These are phyloP conservation scores for Westerdykella ornata DNA, from an alignment of 2,329 filamentous ascomycete species.

Conservation along the genomic window DNA sequence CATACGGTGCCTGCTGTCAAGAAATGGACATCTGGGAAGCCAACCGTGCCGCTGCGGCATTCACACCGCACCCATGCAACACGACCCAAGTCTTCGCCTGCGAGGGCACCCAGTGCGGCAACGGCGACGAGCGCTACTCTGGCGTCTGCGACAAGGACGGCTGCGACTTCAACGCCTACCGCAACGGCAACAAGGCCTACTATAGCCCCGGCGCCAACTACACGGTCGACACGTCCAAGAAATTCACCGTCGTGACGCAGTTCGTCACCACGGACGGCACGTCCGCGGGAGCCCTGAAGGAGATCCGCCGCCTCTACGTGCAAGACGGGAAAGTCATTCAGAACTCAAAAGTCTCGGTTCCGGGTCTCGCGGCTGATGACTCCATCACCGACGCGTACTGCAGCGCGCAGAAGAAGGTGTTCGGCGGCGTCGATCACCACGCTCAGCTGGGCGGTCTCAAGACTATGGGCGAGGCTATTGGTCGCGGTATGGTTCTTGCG, in stretches of 20 bases:
- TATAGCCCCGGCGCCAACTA: conserved; percentile 49
- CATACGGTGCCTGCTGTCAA: conserved; percentile 54
- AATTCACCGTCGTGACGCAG: conserved; percentile 43
- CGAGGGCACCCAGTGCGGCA: conserved; percentile 44
- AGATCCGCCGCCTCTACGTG: conserved; percentile 41
- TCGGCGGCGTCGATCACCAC: conserved; percentile 49
- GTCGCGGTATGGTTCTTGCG: conserved; percentile 55
- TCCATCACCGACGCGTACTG: conserved; percentile 54
- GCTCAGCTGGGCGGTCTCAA: conserved; percentile 47
- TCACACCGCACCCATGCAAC: conserved; percentile 57
- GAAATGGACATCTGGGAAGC: conserved; percentile 64
- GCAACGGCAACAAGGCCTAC: conserved; percentile 54
- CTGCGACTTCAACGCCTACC: conserved; percentile 53
- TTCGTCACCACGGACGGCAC: conserved; percentile 38
- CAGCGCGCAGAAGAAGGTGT: conserved; percentile 46
- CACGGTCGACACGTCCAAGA: conserved; percentile 30
- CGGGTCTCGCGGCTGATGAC: conserved; percentile 39
- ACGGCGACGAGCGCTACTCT: conserved; percentile 54
- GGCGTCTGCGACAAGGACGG: conserved; percentile 59
- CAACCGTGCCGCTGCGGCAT: conserved; percentile 54
- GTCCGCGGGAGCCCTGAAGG: conserved; percentile 16
- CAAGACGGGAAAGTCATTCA: conserved; percentile 42
- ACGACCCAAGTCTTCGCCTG: conserved; percentile 45
- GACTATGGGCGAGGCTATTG: conserved; percentile 48
- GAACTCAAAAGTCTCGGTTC: conserved; percentile 37